Evolutionary conservation across 2,329 filamentous ascomycete species (phyloP), one percentile per base, ranked within the genome.

Genomic region (Colletotrichum noveboracense): DNA sequence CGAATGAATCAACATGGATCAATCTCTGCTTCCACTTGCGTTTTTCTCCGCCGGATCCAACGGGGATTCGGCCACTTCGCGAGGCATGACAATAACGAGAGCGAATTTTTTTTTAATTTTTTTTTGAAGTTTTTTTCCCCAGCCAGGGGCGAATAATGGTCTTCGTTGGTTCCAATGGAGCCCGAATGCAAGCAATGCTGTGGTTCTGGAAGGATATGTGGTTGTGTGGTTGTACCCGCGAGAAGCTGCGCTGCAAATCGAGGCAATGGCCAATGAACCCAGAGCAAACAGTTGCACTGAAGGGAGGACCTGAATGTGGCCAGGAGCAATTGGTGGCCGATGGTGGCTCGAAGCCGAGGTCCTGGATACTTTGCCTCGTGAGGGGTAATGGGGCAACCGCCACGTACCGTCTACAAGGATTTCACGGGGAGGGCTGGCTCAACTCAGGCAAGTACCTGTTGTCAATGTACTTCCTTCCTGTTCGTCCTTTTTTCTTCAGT

Each of bases 1-100:
- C 38, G 56, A 12, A 38, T 65, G 70, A 72, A 58, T 75, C 70
- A 68, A 64, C 30, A 32, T 75, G 70, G 64, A 65, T 75, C 70
- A 73, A 52, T 43, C 14, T 30, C 6, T 64, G 55, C 48, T 38
- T 62, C 38, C 28, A 32, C n/a, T 6, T 60, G 18, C 55, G 24
- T 61, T 10, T 60, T 21, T 30, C 60, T 28, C 36, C 48, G 48
- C 14, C 62, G 64, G 73, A 48, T 32, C 16, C n/a, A 34, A 30
- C 58, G 64, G 73, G 56, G 64, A 61, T 70, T 24, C 56, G 58
- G 43, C 43, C 43, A 5, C 43, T 24, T 38, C 3, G n/a, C 24
- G 36, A 24, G 61, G 34, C 43, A 48, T 48, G 43, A 21, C n/a
- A 64, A 28, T 3, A 38, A 34, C 30, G 58, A 34, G 18, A 34